Evolutionary conservation across 2,329 filamentous ascomycete genomes (phyloP).

Genomic region (Pseudocercospora fijiensis): DNA sequence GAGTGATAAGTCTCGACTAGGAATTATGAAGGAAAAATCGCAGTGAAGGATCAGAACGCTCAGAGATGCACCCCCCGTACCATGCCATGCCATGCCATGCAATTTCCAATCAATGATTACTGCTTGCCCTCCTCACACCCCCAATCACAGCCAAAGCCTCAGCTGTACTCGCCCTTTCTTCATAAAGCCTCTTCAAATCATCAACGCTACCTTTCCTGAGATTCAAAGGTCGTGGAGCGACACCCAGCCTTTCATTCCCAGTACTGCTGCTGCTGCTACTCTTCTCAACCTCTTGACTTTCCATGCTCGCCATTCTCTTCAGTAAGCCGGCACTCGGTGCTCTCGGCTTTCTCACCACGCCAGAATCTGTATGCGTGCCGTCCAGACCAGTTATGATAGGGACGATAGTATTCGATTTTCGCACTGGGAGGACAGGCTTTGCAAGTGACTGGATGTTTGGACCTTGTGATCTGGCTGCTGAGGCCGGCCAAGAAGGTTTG

Average conservation of each 20-base stretch:
- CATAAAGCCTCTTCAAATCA: conserved; percentile 49
- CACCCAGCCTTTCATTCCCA: conserved; percentile 7
- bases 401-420: conserved; percentile 19
- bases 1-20: background rate
- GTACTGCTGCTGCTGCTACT: conserved; percentile 10
- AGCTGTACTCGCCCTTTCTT: conserved; percentile 47
- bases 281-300: conserved; percentile 25
- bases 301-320: conserved; percentile 49
- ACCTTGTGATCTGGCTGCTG: conserved; percentile 24
- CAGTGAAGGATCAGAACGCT: background rate
- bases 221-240: conserved; percentile 41
- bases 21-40: background rate
- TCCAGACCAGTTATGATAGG: conserved; percentile 17
- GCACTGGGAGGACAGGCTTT: conserved; percentile 26
- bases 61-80: background rate
- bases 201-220: conserved; percentile 49
- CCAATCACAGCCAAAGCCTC: conserved; percentile 23
- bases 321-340: conserved; percentile 46
- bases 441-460: conserved; percentile 26
- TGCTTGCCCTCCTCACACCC: conserved; percentile 21
- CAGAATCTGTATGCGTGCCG: conserved; percentile 6
- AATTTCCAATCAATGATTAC: conserved; percentile 7
- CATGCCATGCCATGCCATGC: background rate
- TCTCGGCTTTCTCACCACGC: conserved; percentile 30
- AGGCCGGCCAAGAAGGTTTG: conserved; percentile 38